Evolutionary conservation across 2,329 filamentous ascomycete genomes (phyloP), one percentile per base, ranked within the genome.

Genomic region (Pyricularia pennisetigena): DNA sequence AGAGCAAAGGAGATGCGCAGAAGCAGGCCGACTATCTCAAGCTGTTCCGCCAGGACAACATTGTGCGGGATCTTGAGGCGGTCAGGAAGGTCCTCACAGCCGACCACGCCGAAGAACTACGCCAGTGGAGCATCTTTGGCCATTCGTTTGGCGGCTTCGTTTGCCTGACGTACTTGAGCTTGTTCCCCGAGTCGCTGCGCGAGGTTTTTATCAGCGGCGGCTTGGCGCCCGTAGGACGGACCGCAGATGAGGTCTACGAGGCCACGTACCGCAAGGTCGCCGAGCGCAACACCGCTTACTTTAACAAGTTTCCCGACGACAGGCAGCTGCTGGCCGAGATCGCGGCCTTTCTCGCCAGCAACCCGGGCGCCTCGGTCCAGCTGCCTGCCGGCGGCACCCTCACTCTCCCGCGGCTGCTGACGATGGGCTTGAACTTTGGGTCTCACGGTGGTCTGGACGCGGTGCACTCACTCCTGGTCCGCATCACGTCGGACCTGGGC

Each of bases 131-230:
- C 69, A 85, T 95, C 32, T 90, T 97, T 70, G 94, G 94, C 9
- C 94, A 97, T 79, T 94, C 90, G 20, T 98, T 97, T 77, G 94
- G 94, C 57, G 94, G 94, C 0, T 97, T 97, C 78, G 92, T 93
- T 74, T 85, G 84, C 65, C 82, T 93, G 41, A 94, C 90, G 8
- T 98, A 97, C 77, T 85, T 98, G 20, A 95, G 91, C 2, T 88
- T 91, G 76, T 89, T 86, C 72, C 92, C 92, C 0, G 85, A 93
- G 68, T 90, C 91, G 0, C 79, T 98, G 28, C 87, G 88, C 32
- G 94, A 98, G 79, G 87, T 88, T 28, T 98, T 97, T 75, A 83
- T 94, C 41, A 92, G 91, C 12, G 94, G 94, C 54, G 94, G 94
- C 0, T 82, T 97, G 63, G 90, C 92, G 16, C 91, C 94, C 0